Conservation (phyloP, 179 eudicot species). For the Pouteria campechiana region DNA sequence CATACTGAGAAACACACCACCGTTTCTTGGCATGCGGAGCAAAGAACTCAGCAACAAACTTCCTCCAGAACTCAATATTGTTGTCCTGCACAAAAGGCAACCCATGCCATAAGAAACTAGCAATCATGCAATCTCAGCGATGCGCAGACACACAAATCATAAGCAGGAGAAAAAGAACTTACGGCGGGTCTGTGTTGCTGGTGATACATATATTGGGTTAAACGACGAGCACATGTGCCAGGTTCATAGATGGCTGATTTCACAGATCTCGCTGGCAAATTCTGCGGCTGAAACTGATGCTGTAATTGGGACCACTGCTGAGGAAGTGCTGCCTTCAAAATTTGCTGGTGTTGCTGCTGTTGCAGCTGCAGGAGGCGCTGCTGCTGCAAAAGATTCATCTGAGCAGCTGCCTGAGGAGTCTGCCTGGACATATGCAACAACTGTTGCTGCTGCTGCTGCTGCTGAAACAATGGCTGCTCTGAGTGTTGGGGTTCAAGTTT, state of each 20-base stretch:
- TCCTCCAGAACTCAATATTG: slow-evolving; percentile 93
- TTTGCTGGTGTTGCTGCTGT: slow-evolving; percentile 63
- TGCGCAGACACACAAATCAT: too few relatives aligned
- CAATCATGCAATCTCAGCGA: too few relatives aligned
- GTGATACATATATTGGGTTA: slow-evolving; percentile 90
- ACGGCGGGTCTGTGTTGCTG: slow-evolving; percentile 96
- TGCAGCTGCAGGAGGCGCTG: slow-evolving; percentile 61
- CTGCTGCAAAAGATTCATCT: slow-evolving; percentile 60
- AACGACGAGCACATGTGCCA: slow-evolving; percentile 89
- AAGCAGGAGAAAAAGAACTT: slow-evolving; percentile 16
- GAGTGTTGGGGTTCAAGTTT: slow-evolving; percentile 78
- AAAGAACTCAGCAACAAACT: slow-evolving; percentile 77
- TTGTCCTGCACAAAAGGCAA: slow-evolving; percentile 51
- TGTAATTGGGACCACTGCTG: slow-evolving; percentile 57
- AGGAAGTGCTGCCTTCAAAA: slow-evolving; percentile 47
- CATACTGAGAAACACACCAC: slow-evolving; percentile 99
- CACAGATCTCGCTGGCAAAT: slow-evolving; percentile 66
- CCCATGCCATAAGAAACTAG: too few relatives aligned
- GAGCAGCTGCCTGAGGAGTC: slow-evolving; percentile 66
- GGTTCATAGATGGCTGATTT: slow-evolving; percentile 66
- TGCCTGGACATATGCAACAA: slow-evolving; percentile 66
- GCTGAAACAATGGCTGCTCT: slow-evolving; percentile 51
- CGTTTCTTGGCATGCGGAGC: slow-evolving; percentile 97
- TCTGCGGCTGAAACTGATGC: slow-evolving; percentile 57
- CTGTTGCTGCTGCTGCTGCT: slow-evolving; percentile 46